Evolutionary conservation across 2,329 filamentous ascomycete genomes (phyloP), one percentile per base, ranked within the genome.

Genomic region (Massarina eburnea): DNA sequence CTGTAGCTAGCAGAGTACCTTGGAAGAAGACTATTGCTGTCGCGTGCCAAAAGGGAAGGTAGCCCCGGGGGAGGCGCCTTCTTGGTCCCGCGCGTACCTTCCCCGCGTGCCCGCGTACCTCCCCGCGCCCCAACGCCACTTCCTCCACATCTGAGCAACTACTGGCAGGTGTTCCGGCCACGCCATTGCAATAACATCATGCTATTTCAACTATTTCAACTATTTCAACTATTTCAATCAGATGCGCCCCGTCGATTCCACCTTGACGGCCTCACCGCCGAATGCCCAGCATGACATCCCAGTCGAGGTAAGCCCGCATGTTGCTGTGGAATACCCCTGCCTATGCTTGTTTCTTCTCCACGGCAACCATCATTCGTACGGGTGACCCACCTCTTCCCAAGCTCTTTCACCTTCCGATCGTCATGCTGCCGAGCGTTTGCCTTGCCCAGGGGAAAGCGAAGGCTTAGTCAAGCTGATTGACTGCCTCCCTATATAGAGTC

Each of bases 41-140:
- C 49, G 38, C 43, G 41, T 48, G 41, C 32, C 22, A 33, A 41
- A 36, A 18, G 12, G 35, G 24, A 41, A 46, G 42, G 45, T 42
- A 48, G 22, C 27, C 36, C 38, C 34, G 27, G 33, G 27, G n/a
- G 32, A 30, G n/a, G n/a, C 34, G 9, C n/a, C 8, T 18, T 12
- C 34, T 18, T 19, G 17, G 21, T 20, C 22, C 15, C 18, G 9
- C 15, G 19, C 39, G 35, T 35, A 47, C n/a, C n/a, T n/a, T n/a
- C n/a, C n/a, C n/a, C n/a, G n/a, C n/a, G n/a, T n/a, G n/a, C n/a
- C n/a, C n/a, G n/a, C n/a, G n/a, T n/a, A n/a, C n/a, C n/a, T n/a
- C n/a, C n/a, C n/a, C n/a, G n/a, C n/a, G n/a, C n/a, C n/a, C n/a
- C n/a, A n/a, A n/a, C n/a, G n/a, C n/a, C n/a, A n/a, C n/a, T n/a